Base-by-base conservation (phyloP, 345 rosid genomes). In the Microcos paniculata region DNA sequence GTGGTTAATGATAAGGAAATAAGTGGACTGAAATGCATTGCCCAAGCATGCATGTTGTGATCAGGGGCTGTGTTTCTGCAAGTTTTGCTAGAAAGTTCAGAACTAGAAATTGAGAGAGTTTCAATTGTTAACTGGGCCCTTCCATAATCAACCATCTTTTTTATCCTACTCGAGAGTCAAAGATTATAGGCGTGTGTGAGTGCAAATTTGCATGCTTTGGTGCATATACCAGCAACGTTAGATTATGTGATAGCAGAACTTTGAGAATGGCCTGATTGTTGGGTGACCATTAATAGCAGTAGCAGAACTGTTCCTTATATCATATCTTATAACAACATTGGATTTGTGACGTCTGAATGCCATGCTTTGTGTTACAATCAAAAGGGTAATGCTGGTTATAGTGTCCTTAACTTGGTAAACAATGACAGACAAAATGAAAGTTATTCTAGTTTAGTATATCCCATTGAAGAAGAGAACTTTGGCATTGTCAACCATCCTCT, bases 401-500 rank as follows among this genome's bases (percentile, higher is more conserved):
- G 23, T 62, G 35, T 24, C 12, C 62, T n/a, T 57, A 4, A 57
- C 62, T 26, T 58, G 38, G 28, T 58, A 6, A 58, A 28, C 33
- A 24, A 4, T 15, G 7, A 28, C 14, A 66, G 23, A 24, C 28
- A 56, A 23, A 14, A 24, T 8, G 51, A 67, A 68, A 68, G 42
- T 74, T 56, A 85, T 26, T 89, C 86, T 63, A 89, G 35, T 82
- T 85, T 90, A 11, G 77, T 82, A 77, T 95, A 88, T 79, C 81
- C 70, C 71, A 56, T 59, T 66, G 88, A 70, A 28, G 96, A 84
- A 65, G 85, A 87, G 71, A 88, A 87, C 68, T 80, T 95, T 23
- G 93, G 83, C 62, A 87, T 40, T 70, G 77, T 81, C 64, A 85
- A 78, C 91, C 88, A 91, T 69, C 84, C 84, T 64, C 82, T 83